Evolutionary conservation across 169 alveolate species (phyloP), one percentile per base, ranked within the genome.

Genomic region (Eimeria maxima): DNA sequence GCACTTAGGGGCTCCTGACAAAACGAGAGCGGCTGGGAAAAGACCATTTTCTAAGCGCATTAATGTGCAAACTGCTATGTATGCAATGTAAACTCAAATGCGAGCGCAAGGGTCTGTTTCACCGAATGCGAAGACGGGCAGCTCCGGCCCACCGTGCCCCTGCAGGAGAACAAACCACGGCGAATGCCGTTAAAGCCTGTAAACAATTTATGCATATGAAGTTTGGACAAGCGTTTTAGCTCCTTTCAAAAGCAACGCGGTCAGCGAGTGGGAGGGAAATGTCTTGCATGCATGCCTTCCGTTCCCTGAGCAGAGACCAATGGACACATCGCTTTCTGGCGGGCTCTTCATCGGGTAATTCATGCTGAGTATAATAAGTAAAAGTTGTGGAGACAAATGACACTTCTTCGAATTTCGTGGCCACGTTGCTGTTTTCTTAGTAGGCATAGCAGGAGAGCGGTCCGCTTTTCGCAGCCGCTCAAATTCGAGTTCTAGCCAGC

Each of bases 301-400:
- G 81, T 33, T 38, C 27, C 53, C 53, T 22, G 27, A 29, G 53
- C 53, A 20, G 78, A 38, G 81, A 71, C 81, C 81, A 71, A 6
- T 71, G 81, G 81, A 53, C 81, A 71, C 81, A 71, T 29, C 53
- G 81, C 27, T 11, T 71, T 11, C 27, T 71, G 29, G 78, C 22
- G 29, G 20, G 0, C 5, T 27, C 78, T 27, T 14, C 50, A 33
- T 13, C 10, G 38, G 27, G 3, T 4, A 24, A 38, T 71, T 38
- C 2, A 33, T 11, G 14, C 4, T 5, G 81, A 5, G 27, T 38
- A 4, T 24, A 6, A 14, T 53, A 53, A 53, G 16, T 53, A 71
- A 71, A 1, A 33, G 5, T 71, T 1, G 6, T 67, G 45, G 2
- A 38, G 8, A 24, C 38, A n/a, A 22, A 33, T 71, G 8, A 33